Evolutionary conservation across 805 yeast genomes (phyloP).

Genomic region (Pichia manshurica): DNA sequence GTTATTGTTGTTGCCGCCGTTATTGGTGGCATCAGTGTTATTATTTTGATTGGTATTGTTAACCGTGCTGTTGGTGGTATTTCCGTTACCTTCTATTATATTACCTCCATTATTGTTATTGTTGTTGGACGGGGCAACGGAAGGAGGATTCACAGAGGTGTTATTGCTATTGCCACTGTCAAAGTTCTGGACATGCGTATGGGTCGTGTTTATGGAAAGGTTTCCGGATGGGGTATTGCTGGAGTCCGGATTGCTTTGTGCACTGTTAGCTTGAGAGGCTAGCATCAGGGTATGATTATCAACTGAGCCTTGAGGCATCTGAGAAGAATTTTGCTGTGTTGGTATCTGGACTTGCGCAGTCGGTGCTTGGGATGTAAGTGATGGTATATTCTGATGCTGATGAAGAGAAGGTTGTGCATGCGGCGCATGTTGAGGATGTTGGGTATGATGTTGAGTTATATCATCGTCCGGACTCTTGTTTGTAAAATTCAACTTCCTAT

Average conservation of each 20-base stretch:
- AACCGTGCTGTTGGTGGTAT: not conserved
- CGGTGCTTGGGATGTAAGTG: not conserved
- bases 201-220: too few species aligned
- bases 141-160: too few species aligned
- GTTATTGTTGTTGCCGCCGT: constrained; percentile 1
- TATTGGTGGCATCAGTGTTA: not conserved
- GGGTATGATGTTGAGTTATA: not conserved
- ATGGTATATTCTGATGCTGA: not conserved
- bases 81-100: too few species aligned
- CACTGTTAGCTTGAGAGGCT: not conserved
- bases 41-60: not conserved
- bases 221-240: not conserved
- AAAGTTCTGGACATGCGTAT: too few species aligned
- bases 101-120: too few species aligned
- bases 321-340: not conserved
- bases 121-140: too few species aligned
- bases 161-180: too few species aligned
- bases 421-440: not conserved
- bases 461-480: constrained; percentile 12
- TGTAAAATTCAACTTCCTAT: constrained; percentile 24
- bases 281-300: not conserved
- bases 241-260: not conserved
- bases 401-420: not conserved
- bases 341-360: not conserved
- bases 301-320: not conserved